These are phyloP conservation scores for Piper betle DNA, from an alignment of 164 flowering plant species.

Conservation along the genomic window DNA sequence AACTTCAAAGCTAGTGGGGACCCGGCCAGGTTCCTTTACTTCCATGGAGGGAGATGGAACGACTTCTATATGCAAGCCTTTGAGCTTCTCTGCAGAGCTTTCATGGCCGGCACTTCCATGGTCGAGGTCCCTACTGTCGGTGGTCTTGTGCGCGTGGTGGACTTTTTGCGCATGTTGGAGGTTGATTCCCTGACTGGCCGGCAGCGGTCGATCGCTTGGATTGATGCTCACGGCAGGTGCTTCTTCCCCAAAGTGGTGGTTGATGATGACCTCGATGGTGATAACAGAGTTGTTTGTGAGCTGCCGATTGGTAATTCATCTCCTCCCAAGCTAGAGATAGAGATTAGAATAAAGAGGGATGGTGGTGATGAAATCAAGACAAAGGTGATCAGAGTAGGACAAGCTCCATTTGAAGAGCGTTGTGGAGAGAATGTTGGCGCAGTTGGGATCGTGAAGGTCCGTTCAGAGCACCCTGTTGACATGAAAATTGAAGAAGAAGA, in stretches of 20 bases:
- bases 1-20: constrained; percentile 6
- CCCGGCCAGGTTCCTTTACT: constrained; percentile 10
- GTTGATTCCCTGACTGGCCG: constrained; percentile 1
- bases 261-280: neutral
- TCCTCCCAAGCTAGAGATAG: constrained; percentile 15
- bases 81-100: constrained; percentile 2
- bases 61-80: constrained; percentile 4
- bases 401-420: constrained; percentile 5
- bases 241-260: constrained; percentile 9
- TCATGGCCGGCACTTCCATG: constrained; percentile 2
- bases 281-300: neutral
- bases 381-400: neutral
- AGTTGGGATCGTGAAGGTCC: neutral
- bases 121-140: neutral
- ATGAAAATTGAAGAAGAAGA: neutral
- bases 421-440: constrained; percentile 11
- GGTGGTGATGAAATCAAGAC: neutral
- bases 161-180: constrained; percentile 12
- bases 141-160: constrained; percentile 9
- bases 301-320: neutral
- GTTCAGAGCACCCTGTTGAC: neutral
- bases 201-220: constrained; percentile 12
- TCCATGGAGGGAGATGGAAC: constrained; percentile 1
- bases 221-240: constrained; percentile 9
- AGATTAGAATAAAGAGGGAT: constrained; percentile 3